Conservation (phyloP, 73 alveolate species). For the Tetrahymena borealis region DNA sequence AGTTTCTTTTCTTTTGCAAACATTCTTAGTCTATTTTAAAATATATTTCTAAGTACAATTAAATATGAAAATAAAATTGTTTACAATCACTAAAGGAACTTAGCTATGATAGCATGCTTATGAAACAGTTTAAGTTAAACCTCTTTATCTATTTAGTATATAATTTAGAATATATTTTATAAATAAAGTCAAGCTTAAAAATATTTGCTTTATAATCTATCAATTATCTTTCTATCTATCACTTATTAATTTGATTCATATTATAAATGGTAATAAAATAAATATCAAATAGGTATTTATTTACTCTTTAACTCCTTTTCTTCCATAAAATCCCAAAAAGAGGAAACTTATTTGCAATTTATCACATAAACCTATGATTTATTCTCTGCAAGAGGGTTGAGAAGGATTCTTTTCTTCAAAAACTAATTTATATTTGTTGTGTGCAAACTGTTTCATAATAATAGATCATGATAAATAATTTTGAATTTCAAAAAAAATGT, state of each 20-base stretch:
- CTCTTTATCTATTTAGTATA: not conserved
- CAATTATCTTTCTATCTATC: too few species aligned
- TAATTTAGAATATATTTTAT: too few species aligned
- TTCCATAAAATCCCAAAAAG: slow-evolving; percentile 25
- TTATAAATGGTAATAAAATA: too few species aligned
- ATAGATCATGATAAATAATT: not conserved
- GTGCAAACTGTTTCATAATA: slow-evolving; percentile 18
- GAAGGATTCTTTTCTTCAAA: slow-evolving; percentile 9
- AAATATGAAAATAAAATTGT: not conserved
- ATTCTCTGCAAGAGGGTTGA: slow-evolving; percentile 15
- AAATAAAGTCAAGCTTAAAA: too few species aligned
- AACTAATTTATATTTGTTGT: slow-evolving; percentile 20
- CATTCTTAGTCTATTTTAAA: not conserved
- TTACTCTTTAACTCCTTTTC: slow-evolving; percentile 35
- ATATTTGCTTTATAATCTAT: too few species aligned
- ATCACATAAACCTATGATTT: slow-evolving; percentile 7
- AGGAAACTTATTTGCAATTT: slow-evolving; percentile 5
- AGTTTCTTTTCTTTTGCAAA: not conserved
- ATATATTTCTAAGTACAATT: not conserved
- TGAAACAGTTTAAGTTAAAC: slow-evolving; percentile 27
- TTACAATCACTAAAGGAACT: slow-evolving; percentile 26
- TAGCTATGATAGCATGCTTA: slow-evolving; percentile 22
- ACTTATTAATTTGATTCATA: too few species aligned
- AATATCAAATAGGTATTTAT: not conserved
- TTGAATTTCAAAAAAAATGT: too few species aligned